Evolutionary conservation across 441 rosid genomes (phyloP), one percentile per base, ranked within the genome.

Genomic region (Gossypium schwendimanii): DNA sequence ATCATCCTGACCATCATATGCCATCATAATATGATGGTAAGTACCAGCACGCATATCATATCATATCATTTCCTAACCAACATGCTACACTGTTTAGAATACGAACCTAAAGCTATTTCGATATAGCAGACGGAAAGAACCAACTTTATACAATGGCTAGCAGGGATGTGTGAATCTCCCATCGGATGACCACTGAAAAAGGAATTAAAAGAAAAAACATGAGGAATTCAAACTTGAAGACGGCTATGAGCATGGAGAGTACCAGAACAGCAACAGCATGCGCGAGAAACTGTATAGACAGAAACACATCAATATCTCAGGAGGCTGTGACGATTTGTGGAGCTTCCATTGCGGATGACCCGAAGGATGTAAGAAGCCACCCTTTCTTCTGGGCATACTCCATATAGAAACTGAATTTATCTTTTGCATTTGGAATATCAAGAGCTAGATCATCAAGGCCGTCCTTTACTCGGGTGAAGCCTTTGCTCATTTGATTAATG

Each of bases 401-500:
- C 18, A 75, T 79, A 52, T 93, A 95, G 84, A 80, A 80, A 71
- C 75, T 74, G 74, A 89, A 95, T 77, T 95, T 95, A 83, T 93
- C 94, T 77, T 78, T 85, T 0, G 98, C 99, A 62, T 93, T 91
- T 0, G 99, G 99, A 72, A 95, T 93, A 81, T 95, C 99, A 2
- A 95, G 97, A 14, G 96, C 96, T 78, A 95, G 81, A 80, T 95
- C 99, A 41, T 93, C 98, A 0, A 95, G 92, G 55, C 94, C 95
- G 31, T 93, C 99, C 80, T 85, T 89, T 63, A 95, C 82, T 20
- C 99, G 87, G 70, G 87, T 76, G 83, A 91, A 93, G 53, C 98
- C 99, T 78, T 90, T 95, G 3, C 94, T 90, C 98, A 95, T 89
- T 78, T 93, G 97, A 79, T 89, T 93, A 77, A 76, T 87, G 10